Evolutionary conservation across 495 filamentous ascomycete species (phyloP).

Genomic region (Neurospora intermedia): DNA sequence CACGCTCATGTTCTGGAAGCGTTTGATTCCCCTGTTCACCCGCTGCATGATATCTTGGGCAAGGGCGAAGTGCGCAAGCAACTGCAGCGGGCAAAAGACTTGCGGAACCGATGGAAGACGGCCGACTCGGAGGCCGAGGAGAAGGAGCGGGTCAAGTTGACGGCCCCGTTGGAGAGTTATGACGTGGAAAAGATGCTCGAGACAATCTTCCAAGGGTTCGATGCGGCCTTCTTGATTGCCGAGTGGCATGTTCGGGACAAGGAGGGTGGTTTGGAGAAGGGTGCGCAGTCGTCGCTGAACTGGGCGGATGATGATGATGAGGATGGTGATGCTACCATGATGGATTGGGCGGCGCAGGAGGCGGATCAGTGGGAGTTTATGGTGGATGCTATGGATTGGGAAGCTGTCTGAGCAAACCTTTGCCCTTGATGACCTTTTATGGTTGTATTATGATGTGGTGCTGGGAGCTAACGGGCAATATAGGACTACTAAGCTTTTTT

Average conservation of each 20-base stretch:
- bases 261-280: conserved; percentile 15
- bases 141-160: conserved; percentile 9
- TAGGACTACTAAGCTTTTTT: not conserved
- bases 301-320: not conserved
- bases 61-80: conserved; percentile 33
- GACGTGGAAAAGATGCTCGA: conserved; percentile 45
- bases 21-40: conserved; percentile 38
- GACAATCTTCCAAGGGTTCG: conserved; percentile 31
- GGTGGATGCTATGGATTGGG: conserved; percentile 58
- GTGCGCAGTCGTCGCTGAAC: not conserved
- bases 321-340: conserved; percentile 21
- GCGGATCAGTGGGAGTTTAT: conserved; percentile 48
- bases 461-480: not conserved
- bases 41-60: conserved; percentile 42
- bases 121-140: conserved; percentile 26
- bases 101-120: conserved; percentile 58
- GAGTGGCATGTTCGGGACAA: conserved; percentile 13
- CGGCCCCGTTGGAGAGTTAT: conserved; percentile 39
- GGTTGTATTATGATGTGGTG: not conserved
- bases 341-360: conserved; percentile 9
- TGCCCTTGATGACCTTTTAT: not conserved
- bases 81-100: conserved; percentile 50
- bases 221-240: conserved; percentile 23
- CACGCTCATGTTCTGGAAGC: conserved; percentile 54
- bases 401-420: conserved; percentile 33